Evolutionary conservation across 768 basidiomycete species (phyloP).

Genomic region (Neoboletus subvelutipes): DNA sequence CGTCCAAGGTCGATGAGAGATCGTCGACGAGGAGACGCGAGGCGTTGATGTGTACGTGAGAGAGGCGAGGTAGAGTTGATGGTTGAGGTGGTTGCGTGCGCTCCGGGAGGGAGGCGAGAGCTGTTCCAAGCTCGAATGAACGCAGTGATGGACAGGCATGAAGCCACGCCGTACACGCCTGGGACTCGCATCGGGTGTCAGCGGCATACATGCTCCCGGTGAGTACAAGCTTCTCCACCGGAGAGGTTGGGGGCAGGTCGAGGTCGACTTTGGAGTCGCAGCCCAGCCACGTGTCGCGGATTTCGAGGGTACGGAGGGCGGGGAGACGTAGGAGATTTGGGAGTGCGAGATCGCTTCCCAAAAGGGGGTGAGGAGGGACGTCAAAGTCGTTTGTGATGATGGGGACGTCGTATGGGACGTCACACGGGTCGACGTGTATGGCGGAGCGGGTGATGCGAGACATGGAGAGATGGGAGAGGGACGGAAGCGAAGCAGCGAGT

Average conservation of each 20-base stretch:
- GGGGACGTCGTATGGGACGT: constrained; percentile 45
- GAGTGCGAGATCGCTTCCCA: constrained; percentile 58
- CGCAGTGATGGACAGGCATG: constrained; percentile 22
- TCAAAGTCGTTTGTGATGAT: constrained; percentile 60
- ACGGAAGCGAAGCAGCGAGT: constrained; percentile 59
- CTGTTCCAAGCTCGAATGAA: constrained; percentile 22
- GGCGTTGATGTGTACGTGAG: constrained; percentile 28
- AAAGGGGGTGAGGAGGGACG: constrained; percentile 52
- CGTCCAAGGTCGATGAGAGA: constrained; percentile 22
- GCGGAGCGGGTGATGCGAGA: constrained; percentile 66
- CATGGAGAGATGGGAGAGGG: constrained; percentile 55
- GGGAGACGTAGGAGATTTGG: constrained; percentile 66
- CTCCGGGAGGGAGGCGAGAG: constrained; percentile 20
- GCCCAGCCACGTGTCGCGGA: constrained; percentile 72
- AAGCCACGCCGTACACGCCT: constrained; percentile 28
- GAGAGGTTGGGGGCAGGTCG: not conserved
- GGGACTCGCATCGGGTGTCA: constrained; percentile 15
- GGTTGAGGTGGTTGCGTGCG: not conserved
- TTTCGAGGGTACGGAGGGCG: constrained; percentile 57
- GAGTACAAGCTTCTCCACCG: constrained; percentile 24
- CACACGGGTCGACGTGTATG: constrained; percentile 57
- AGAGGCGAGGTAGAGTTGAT: constrained; percentile 7
- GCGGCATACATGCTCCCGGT: constrained; percentile 33
- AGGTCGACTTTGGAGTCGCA: constrained; percentile 26
- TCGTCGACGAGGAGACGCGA: constrained; percentile 24